Conservation (phyloP, 2,329 filamentous ascomycete genomes). For the Lachnellula cervina region DNA sequence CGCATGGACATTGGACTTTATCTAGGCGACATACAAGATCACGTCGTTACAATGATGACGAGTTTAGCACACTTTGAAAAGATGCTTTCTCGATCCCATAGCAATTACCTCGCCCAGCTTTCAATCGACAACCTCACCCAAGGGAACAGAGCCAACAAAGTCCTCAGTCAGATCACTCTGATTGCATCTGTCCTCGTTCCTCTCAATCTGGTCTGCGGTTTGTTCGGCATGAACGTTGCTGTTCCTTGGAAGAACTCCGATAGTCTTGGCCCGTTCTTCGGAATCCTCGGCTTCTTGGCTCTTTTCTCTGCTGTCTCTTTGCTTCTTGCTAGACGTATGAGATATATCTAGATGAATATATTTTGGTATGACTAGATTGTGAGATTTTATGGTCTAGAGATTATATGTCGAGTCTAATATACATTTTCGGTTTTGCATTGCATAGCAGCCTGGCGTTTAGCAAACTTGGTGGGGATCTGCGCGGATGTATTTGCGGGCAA, state of each 20-base stretch:
- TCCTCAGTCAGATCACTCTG: conserved; percentile 91
- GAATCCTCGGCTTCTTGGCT: conserved; percentile 53
- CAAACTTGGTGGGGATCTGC: background rate
- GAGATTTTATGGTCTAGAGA: background rate
- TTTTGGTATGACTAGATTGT: background rate
- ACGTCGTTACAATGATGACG: conserved; percentile 98
- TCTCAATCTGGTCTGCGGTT: conserved; percentile 75
- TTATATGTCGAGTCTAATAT: background rate
- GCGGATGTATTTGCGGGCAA: no score
- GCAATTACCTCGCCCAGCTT: conserved; percentile 93
- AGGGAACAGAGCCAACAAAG: conserved; percentile 81
- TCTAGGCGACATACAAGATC: conserved; percentile 95
- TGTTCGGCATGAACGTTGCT: conserved; percentile 71
- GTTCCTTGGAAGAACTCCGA: conserved; percentile 56
- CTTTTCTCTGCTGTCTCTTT: conserved; percentile 38
- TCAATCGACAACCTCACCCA: conserved; percentile 87
- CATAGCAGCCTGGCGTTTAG: no score
- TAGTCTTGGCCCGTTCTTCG: conserved; percentile 53
- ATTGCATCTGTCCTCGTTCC: conserved; percentile 94
- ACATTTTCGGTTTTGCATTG: background rate
- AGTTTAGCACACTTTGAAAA: conserved; percentile 96
- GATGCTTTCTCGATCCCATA: conserved; percentile 89
- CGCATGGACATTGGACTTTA: conserved; percentile 96
- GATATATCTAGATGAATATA: background rate
- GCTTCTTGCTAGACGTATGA: conserved; percentile 25